Percentiles rank a stretch among this genome's conserved stretches.
Evolutionary conservation across 1,139 yeast genomes (phyloP).

Genomic region (Scheffersomyces titani): DNA sequence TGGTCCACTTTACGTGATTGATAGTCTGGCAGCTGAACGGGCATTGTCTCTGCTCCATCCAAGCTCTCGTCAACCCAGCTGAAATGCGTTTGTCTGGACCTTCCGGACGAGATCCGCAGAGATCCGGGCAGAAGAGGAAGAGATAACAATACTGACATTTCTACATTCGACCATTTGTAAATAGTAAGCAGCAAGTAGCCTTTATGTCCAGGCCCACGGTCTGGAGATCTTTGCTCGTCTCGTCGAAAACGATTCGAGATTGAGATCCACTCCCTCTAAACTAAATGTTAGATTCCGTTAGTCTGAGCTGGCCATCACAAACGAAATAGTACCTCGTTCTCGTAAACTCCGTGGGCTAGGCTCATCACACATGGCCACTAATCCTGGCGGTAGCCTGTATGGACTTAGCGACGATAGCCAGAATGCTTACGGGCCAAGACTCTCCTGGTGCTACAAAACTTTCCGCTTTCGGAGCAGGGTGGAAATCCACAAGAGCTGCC

Average conservation of each 20-base stretch:
- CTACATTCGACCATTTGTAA: too few relatives aligned
- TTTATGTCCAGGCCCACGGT: too few relatives aligned
- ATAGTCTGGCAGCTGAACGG: background rate
- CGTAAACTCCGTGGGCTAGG: background rate
- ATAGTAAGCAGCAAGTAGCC: too few relatives aligned
- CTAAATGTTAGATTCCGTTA: too few relatives aligned
- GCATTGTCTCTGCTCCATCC: background rate
- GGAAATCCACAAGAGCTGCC: background rate
- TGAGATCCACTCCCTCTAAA: too few relatives aligned
- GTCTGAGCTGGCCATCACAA: too few relatives aligned
- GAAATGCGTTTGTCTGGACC: background rate
- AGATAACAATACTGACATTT: background rate
- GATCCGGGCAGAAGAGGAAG: background rate
- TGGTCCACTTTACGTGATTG: background rate
- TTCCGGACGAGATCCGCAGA: background rate
- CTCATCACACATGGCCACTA: background rate
- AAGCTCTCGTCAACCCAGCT: background rate
- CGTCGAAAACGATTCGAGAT: too few relatives aligned
- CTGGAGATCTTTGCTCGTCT: too few relatives aligned
- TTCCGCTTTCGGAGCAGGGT: background rate
- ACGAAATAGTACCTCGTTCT: too few relatives aligned
- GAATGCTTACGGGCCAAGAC: background rate
- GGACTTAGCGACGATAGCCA: background rate
- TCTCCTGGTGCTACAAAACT: background rate
- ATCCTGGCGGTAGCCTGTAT: background rate